Conservation (phyloP, 495 filamentous ascomycete genomes). For the Neurospora terricola region DNA sequence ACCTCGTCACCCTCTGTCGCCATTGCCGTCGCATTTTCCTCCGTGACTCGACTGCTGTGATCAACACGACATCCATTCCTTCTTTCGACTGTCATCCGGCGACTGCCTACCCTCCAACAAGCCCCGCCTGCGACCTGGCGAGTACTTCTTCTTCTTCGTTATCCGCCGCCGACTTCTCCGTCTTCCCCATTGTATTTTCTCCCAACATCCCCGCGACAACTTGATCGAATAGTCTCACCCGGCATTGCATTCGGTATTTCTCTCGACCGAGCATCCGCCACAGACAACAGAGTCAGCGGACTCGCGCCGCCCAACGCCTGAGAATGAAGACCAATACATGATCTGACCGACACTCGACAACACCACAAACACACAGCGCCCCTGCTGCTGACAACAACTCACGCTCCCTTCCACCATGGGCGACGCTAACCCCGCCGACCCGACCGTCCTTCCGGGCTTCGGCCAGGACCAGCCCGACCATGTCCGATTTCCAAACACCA, state of each 20-base stretch:
- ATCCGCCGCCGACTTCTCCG: background rate
- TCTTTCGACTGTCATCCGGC: background rate
- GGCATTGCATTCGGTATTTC: background rate
- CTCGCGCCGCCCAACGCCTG: background rate
- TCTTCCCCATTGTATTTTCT: background rate
- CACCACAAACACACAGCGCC: background rate
- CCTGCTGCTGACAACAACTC: background rate
- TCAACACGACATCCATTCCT: background rate
- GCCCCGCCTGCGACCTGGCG: background rate
- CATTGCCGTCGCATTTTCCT: background rate
- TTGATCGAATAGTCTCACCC: background rate
- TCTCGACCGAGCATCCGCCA: background rate
- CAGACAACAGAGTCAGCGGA: background rate
- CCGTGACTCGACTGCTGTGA: background rate
- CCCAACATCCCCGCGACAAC: background rate
- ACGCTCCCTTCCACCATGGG: slow-evolving; percentile 7
- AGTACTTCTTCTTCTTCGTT: background rate
- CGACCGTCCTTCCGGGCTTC: slow-evolving; percentile 2
- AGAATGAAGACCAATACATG: background rate
- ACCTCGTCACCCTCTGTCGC: background rate
- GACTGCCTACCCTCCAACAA: background rate
- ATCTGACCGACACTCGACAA: background rate
- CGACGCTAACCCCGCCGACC: slow-evolving; percentile 1
- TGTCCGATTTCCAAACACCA: slow-evolving; percentile 18
- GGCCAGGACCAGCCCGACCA: slow-evolving; percentile 8